These are phyloP conservation scores for Arthrinium phaeospermum DNA, from an alignment of 2,329 filamentous ascomycete genomes.

Conservation along the genomic window DNA sequence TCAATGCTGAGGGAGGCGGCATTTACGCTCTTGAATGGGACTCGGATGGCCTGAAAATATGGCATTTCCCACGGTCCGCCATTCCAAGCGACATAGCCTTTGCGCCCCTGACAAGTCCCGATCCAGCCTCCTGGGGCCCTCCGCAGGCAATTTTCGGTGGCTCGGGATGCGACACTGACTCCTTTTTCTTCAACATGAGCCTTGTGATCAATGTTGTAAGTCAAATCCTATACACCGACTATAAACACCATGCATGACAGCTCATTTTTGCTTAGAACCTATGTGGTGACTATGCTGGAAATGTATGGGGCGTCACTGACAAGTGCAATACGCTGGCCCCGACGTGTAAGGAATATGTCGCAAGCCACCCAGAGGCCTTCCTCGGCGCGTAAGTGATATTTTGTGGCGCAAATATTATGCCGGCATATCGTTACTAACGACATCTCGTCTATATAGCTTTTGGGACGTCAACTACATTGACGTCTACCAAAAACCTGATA, in stretches of 20 bases:
- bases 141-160: slow-evolving; percentile 74
- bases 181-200: slow-evolving; percentile 70
- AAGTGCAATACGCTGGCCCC: slow-evolving; percentile 47
- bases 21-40: slow-evolving; percentile 78
- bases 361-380: slow-evolving; percentile 50
- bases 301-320: slow-evolving; percentile 45
- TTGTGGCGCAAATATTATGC: too few relatives aligned
- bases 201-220: slow-evolving; percentile 73
- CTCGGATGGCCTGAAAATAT: slow-evolving; percentile 69
- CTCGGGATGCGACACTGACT: slow-evolving; percentile 66
- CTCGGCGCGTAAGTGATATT: slow-evolving; percentile 40
- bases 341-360: slow-evolving; percentile 55
- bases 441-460: slow-evolving; percentile 36
- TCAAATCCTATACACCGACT: neutral
- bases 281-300: slow-evolving; percentile 16
- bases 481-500: slow-evolving; percentile 42
- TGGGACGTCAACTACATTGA: slow-evolving; percentile 64
- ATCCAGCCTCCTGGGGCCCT: slow-evolving; percentile 70
- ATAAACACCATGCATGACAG: neutral
- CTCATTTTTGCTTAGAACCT: slow-evolving; percentile 16
- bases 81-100: slow-evolving; percentile 70
- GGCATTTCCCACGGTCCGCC: slow-evolving; percentile 72
- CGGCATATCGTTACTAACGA: neutral
- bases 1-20: slow-evolving; percentile 71
- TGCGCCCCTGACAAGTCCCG: slow-evolving; percentile 54